Base-by-base conservation (phyloP, 2,329 filamentous ascomycete species). In the Colletotrichum tropicicola region DNA sequence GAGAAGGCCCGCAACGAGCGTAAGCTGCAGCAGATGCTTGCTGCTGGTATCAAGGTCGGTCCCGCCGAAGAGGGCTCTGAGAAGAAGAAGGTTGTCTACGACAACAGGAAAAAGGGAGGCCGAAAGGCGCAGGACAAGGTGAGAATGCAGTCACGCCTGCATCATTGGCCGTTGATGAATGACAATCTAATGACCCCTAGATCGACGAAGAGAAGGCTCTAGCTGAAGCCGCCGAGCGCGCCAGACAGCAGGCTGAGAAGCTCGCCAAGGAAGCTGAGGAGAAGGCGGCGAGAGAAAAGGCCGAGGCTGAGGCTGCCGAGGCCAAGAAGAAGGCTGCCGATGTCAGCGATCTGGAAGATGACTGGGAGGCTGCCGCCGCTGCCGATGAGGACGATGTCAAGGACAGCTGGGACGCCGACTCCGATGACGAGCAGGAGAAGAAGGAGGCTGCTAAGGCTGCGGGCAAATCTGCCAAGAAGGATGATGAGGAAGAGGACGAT, bases 381-480 rank as follows among this genome's bases (percentile, higher is more conserved):
- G 92, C 92, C 49, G 88, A 87, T 10, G 88, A 92, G 25, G 90
- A 91, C 15, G 90, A 91, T 65, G 86, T 97, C 73, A 98, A 98
- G 80, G 95, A 98, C 70, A 95, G 91, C 82, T 98, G 95, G 95
- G 95, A 98, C 76, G 94, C 92, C 32, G 91, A 93, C 58, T 90
- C 89, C 3, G 92, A 92, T 51, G 91, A 92, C 6, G 92, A 94
- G 72, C 79, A 81, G 74, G 78, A 77, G 73, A 82, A 85, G 72
- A 74, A 73, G 66, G 64, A 63, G 52, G 68, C 69, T 30, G 69
- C 70, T 7, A 68, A 74, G 60, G 69, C 70, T 49, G 68, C 72
- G 44, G 62, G 66, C 48, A 74, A 75, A 67, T 51, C 56, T 2
- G 64, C 68, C 2, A 71, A 72, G 59, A 69, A 71, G 43, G 64